phyloP scores from a whole-genome alignment of 2,329 filamentous ascomycete genomes.

The Colletotrichum tanaceti region DNA sequence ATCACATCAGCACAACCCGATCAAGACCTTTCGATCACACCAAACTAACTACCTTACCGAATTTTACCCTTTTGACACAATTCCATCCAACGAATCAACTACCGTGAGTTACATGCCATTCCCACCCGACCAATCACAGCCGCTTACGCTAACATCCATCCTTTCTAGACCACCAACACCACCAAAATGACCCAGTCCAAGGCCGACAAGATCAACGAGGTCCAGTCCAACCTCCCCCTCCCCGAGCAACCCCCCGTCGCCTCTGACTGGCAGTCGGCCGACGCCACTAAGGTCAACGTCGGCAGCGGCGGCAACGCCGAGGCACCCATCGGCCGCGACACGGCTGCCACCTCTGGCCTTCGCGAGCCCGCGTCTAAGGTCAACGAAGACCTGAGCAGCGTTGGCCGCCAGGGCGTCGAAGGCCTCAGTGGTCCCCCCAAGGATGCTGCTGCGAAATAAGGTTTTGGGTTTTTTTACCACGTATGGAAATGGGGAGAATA shows the following conservation, averaged over 20 bases:
- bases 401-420: slow-evolving; percentile 74
- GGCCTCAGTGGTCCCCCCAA: slow-evolving; percentile 66
- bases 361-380: slow-evolving; percentile 69
- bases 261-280: slow-evolving; percentile 83
- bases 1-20: slow-evolving; percentile 1
- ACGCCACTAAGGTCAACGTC: slow-evolving; percentile 76
- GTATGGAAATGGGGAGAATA: neutral
- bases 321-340: slow-evolving; percentile 64
- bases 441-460: slow-evolving; percentile 66
- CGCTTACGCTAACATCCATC: slow-evolving; percentile 18
- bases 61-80: neutral
- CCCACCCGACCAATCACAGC: neutral
- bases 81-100: neutral
- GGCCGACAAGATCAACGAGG: slow-evolving; percentile 73
- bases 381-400: slow-evolving; percentile 65
- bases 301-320: slow-evolving; percentile 68
- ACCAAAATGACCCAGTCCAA: slow-evolving; percentile 63
- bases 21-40: neutral
- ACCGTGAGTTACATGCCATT: slow-evolving; percentile 3
- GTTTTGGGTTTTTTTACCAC: neutral
- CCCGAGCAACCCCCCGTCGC: slow-evolving; percentile 80
- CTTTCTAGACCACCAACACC: neutral
- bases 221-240: slow-evolving; percentile 79
- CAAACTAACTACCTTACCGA: neutral
- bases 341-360: slow-evolving; percentile 63